Base-by-base conservation (phyloP, 148 eudicot genomes). In the Euryodendron excelsum region DNA sequence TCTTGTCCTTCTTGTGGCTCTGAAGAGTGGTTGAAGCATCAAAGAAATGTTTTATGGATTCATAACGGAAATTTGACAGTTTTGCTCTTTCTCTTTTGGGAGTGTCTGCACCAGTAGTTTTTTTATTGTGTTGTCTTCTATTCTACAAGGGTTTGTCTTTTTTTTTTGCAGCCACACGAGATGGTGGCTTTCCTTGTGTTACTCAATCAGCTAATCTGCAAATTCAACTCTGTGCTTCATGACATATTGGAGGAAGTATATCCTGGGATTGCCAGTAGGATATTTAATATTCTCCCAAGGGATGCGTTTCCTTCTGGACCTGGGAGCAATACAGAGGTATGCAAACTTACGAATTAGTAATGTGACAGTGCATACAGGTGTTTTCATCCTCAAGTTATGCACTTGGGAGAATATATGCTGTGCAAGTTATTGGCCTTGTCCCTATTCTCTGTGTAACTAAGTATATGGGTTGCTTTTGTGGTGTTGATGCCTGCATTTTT, bases 161-260 rank as follows among this genome's bases (percentile, higher is more conserved):
- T 77, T 12, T 74, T 41, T 5, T 21, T 86, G 88, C 95, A 96
- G 99, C 97, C 97, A 21, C 93, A 93, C 81, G 94, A 93, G 80
- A 82, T 96, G 89, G 91, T 87, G 82, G 93, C 82, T 34, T 87
- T 93, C 79, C 88, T 96, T 78, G 92, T 96, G 62, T 86, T 96
- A 82, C 88, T 96, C 20, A 93, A 93, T 85, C 99, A 96, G 83
- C 91, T 96, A 64, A 96, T 96, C 76, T 90, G 93, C 87, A 96
- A 96, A 86, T 96, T 96, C 85, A 84, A 72, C 37, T 67, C 89
- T 44, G 84, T 86, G 0, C 88, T 93, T 55, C 90, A 79, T 72
- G 89, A 81, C 53, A 91, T 96, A 64, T 52, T 96, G 86, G 95
- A 89, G 81, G 87, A 86, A 82, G 89, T 91, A 55, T 96, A 91